Evolutionary conservation across 2,329 filamentous ascomycete species (phyloP), one percentile per base, ranked within the genome.

Genomic region (Cladophialophora bantiana): DNA sequence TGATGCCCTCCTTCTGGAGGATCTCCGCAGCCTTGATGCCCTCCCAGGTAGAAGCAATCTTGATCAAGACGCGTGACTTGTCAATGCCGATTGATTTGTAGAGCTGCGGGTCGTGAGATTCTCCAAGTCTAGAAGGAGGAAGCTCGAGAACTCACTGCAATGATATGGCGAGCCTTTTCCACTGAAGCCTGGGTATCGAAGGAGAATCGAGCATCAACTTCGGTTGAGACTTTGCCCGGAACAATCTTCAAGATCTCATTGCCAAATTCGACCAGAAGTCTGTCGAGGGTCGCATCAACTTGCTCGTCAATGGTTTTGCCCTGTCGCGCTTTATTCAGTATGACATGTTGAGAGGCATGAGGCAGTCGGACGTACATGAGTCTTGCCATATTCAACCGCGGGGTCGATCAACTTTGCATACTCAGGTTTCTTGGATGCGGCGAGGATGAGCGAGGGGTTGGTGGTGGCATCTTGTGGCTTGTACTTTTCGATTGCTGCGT

Each of bases 381-480:
- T 77, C 90, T 97, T 98, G 83, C 92, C 94, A 83, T 93, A 94
- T 72, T 85, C 86, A 74, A 97, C 86, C 75, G 94, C 93, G 65
- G 85, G 83, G 78, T 98, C 94, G 75, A 97, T 96, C 78, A 98
- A 85, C 82, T 90, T 90, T 77, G 92, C 93, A 82, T 98, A 98
- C 83, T 97, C 94, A 80, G 92, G 79, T 89, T 98, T 98, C 88
- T 99, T 98, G 79, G 95, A 94, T 72, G 95, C 95, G 74, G 94
- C 94, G 79, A 99, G 91, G 83, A 99, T 98, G 80, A 99, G 88
- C 71, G 95, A 98, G 68, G 95, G 95, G 89, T 99, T 99, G 85
- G 95, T 99, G 81, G 95, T 99, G 78, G 95, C 95, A 92, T 99
- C 95, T 87, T 99, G 94, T 73, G 95, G 95, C 89, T 97, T 96